Evolutionary conservation across 176 grass and related monocot genomes (phyloP).

Genomic region (Calamus simplicifolius): DNA sequence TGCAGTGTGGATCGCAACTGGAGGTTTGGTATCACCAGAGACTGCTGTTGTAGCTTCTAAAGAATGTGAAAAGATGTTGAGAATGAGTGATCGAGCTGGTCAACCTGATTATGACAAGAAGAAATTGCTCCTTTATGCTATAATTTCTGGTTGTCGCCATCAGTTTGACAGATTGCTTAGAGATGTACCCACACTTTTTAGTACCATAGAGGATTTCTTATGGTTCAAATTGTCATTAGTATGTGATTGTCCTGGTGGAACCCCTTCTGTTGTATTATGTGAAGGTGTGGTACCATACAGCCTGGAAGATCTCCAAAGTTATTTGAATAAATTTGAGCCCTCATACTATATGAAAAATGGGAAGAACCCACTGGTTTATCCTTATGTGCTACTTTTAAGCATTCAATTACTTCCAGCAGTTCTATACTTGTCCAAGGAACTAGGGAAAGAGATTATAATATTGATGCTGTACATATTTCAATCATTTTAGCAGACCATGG

Average conservation of each 20-base stretch:
- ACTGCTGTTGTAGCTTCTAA: conserved; percentile 73
- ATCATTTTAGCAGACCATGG: conserved; percentile 73
- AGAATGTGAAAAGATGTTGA: conserved; percentile 98
- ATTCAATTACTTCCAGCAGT: conserved; percentile 87
- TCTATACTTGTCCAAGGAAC: conserved; percentile 87
- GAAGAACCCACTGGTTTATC: conserved; percentile 84
- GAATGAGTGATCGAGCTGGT: conserved; percentile 84
- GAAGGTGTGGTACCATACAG: conserved; percentile 73
- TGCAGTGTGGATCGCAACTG: conserved; percentile 73
- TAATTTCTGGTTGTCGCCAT: conserved; percentile 73
- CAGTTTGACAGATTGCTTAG: conserved; percentile 80
- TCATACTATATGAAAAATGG: conserved; percentile 96
- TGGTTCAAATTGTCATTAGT: conserved; percentile 96
- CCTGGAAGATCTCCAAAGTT: conserved; percentile 88
- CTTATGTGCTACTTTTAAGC: conserved; percentile 89
- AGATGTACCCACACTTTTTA: conserved; percentile 84
- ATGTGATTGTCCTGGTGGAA: conserved; percentile 41
- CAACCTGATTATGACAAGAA: conserved; percentile 89
- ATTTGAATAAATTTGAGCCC: conserved; percentile 93
- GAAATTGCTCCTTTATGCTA: conserved; percentile 79
- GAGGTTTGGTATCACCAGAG: conserved; percentile 57
- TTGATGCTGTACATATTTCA: conserved; percentile 95
- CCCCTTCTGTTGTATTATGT: conserved; percentile 61
- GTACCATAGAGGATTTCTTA: conserved; percentile 98
- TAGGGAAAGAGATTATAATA: conserved; percentile 87